A percentile compares a stretch with the other conserved stretches of the same genome.
phyloP scores from a whole-genome alignment of 495 filamentous ascomycete species.

The Baudoinia panamericana region DNA sequence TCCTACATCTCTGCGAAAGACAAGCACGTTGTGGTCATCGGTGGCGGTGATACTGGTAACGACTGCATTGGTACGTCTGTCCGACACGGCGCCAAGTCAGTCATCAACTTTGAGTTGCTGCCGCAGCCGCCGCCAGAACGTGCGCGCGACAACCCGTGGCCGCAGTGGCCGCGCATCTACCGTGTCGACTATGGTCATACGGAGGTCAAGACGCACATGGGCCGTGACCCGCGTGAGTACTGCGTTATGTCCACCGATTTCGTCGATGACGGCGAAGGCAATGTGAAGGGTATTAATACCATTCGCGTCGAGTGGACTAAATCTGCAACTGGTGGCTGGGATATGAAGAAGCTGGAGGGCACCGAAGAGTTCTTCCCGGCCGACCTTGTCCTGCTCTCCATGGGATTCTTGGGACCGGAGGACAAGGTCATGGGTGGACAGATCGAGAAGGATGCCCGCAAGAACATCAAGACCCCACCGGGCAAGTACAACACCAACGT shows the following conservation, averaged over 20 bases:
- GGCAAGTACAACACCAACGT: conserved; percentile 84
- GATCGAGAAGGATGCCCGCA: conserved; percentile 83
- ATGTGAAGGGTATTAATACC: conserved; percentile 95
- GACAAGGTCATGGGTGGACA: conserved; percentile 72
- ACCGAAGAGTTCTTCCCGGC: conserved; percentile 96
- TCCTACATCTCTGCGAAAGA: conserved; percentile 92
- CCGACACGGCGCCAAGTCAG: conserved; percentile 90
- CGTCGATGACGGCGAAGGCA: conserved; percentile 76
- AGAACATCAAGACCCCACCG: conserved; percentile 93
- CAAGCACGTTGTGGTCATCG: conserved; percentile 95
- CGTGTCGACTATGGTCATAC: conserved; percentile 95
- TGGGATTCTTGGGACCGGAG: conserved; percentile 97
- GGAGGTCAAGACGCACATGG: conserved; percentile 94
- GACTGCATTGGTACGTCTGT: conserved; percentile 99
- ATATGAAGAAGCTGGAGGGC: conserved; percentile 96
- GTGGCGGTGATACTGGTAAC: conserved; percentile 97
- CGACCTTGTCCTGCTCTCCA: conserved; percentile 89
- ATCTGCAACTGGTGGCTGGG: conserved; percentile 81
- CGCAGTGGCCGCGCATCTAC: conserved; percentile 98
- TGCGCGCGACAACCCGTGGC: conserved; percentile 96
- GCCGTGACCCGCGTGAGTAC: conserved; percentile 94
- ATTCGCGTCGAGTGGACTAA: conserved; percentile 96
- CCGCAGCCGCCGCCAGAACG: conserved; percentile 90
- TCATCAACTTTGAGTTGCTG: conserved; percentile 95
- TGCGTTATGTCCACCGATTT: conserved; percentile 99